These are phyloP conservation scores for Aspergillus proliferans DNA, from an alignment of 2,329 filamentous ascomycete genomes.

Conservation along the genomic window DNA sequence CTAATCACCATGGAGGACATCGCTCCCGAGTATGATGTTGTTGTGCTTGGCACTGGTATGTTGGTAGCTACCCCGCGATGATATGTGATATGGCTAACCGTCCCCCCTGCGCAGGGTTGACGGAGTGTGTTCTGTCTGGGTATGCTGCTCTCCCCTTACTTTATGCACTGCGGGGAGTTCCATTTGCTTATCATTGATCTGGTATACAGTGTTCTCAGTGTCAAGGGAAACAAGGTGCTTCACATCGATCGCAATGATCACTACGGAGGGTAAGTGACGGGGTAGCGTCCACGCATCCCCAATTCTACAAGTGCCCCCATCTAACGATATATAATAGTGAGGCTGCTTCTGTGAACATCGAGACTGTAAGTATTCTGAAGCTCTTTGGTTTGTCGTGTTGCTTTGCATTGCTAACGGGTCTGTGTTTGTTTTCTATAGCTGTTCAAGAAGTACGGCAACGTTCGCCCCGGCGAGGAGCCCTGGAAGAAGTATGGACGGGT, in stretches of 20 bases:
- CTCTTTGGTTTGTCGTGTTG: neutral
- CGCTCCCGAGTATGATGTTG: constrained; percentile 95
- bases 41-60: constrained; percentile 95
- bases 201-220: constrained; percentile 71
- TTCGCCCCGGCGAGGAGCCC: constrained; percentile 69
- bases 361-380: constrained; percentile 60
- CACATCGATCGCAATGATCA: constrained; percentile 98
- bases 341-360: constrained; percentile 93
- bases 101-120: constrained; percentile 61
- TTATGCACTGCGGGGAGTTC: constrained; percentile 10
- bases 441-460: constrained; percentile 95
- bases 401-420: neutral
- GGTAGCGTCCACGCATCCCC: constrained; percentile 6
- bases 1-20: constrained; percentile 82
- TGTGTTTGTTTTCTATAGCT: constrained; percentile 54
- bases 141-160: constrained; percentile 43
- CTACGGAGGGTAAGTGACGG: constrained; percentile 77
- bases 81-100: constrained; percentile 14
- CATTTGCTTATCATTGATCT: constrained; percentile 13
- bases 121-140: constrained; percentile 98
- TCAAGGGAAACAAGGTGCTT: constrained; percentile 98
- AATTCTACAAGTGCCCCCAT: constrained; percentile 16
- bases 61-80: constrained; percentile 16
- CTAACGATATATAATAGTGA: constrained; percentile 53
- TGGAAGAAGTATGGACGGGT: constrained; percentile 96